Conservation (phyloP, 106 monocot species). For the Gastrodia elata region DNA sequence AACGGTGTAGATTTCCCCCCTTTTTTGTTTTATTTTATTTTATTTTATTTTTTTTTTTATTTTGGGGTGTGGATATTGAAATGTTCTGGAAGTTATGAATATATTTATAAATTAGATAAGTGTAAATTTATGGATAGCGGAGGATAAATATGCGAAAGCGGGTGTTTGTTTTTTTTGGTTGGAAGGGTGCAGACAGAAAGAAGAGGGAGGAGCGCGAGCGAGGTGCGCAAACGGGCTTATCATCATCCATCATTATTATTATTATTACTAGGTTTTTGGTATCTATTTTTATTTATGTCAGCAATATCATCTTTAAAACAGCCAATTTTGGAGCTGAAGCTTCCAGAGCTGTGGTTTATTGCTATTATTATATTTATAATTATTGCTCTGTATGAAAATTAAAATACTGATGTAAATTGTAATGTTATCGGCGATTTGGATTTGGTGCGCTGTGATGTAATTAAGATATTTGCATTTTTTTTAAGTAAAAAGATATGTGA, state of each 20-base stretch:
- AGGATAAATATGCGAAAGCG: background rate
- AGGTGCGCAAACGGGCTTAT: background rate
- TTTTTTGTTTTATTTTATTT: background rate
- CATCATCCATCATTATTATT: too few relatives aligned
- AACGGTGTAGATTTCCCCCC: background rate
- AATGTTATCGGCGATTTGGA: background rate
- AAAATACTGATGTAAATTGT: background rate
- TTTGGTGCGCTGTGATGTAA: background rate
- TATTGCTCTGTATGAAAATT: background rate
- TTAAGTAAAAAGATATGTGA: background rate
- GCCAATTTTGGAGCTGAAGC: background rate
- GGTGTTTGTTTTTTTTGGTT: background rate
- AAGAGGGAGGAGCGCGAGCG: background rate
- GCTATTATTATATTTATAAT: background rate
- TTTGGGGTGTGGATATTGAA: too few relatives aligned
- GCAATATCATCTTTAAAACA: background rate
- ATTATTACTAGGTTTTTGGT: background rate
- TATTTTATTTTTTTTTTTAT: too few relatives aligned
- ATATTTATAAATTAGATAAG: background rate
- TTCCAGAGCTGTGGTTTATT: background rate
- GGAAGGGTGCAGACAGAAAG: background rate
- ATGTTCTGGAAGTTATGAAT: background rate
- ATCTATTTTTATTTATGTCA: background rate
- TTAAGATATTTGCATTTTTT: background rate
- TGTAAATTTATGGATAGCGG: background rate